Evolutionary conservation across 345 rosid genomes (phyloP).

Genomic region (Eucalyptus lansdowneana): DNA sequence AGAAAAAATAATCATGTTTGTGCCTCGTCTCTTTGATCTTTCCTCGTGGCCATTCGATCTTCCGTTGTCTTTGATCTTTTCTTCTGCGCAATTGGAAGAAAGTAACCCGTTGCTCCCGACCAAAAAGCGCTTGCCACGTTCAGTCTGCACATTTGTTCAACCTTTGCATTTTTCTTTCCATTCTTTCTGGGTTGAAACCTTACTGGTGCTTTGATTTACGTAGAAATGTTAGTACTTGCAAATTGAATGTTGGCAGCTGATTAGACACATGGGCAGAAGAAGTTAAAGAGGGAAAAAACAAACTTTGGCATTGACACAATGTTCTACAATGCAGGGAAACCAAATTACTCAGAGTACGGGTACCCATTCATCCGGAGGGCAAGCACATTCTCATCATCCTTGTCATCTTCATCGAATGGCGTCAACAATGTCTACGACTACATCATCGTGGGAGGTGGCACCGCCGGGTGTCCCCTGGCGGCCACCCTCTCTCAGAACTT

Average conservation of each 20-base stretch:
- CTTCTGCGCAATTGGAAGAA: neutral
- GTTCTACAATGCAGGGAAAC: slow-evolving; percentile 7
- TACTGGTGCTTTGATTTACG: neutral
- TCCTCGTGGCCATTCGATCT: neutral
- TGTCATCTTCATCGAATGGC: slow-evolving; percentile 35
- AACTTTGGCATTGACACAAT: neutral
- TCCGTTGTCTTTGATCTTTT: neutral
- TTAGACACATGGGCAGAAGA: neutral
- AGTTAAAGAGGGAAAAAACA: neutral
- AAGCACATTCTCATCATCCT: slow-evolving; percentile 59
- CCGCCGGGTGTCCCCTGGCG: slow-evolving; percentile 95
- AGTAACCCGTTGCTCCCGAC: neutral
- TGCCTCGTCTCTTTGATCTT: neutral
- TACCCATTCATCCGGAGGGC: slow-evolving; percentile 75
- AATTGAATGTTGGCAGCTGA: neutral
- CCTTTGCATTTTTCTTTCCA: neutral
- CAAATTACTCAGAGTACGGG: slow-evolving; percentile 12
- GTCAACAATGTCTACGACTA: slow-evolving; percentile 49
- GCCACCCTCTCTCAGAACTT: slow-evolving; percentile 76
- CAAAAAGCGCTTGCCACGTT: neutral
- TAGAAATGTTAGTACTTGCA: neutral
- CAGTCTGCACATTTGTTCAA: neutral
- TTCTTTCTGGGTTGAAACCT: neutral
- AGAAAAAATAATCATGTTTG: neutral
- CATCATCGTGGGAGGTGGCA: slow-evolving; percentile 89